Base-by-base conservation (phyloP, 768 basidiomycete genomes). In the Panaeolus papilionaceus region DNA sequence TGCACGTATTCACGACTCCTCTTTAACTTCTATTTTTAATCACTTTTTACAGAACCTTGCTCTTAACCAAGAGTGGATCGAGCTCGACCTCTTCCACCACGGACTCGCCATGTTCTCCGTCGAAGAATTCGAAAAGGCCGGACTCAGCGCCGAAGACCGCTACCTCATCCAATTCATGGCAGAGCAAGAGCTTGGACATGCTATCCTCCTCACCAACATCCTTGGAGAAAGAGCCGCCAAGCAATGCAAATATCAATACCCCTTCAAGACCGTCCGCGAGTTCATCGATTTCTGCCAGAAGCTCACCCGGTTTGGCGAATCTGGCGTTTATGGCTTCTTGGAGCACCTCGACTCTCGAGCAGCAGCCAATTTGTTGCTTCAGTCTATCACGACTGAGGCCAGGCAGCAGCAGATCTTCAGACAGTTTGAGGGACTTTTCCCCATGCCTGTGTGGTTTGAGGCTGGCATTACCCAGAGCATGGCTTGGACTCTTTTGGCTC, bases 391-490 rank as follows among this genome's bases (percentile, higher is more conserved):
- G 0, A 88, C 85, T 12, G 89, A 91, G 76, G 84, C 85, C 20
- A 79, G 89, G 9, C 89, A 92, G 76, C 86, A 91, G 78, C 84
- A 89, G 84, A 80, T 84, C 58, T 89, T 91, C 81, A 75, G 89
- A 4, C 88, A 90, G 75, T 83, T 89, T 61, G 81, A 86, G 63
- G 88, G 88, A 0, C 72, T 84, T n/a, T 86, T 86, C 79, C 88
- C 88, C 0, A 86, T 88, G 85, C 85, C 87, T 4, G 82, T 81
- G 44, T 86, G 79, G 78, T 88, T 88, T 73, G 81, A 84, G 61
- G 79, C 85, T 0, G 85, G 85, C 39, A 85, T 89, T 71, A 86
- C 88, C 2, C 89, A 90, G 72, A 78, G 83, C 8, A 88, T 87
- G 86, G 82, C 83, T 0, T 90, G 88, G 89, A 87, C 88, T 6